Evolutionary conservation across 1,284 basidiomycete genomes (phyloP), one percentile per base, ranked within the genome.

Genomic region (Kalmanozyma brasiliensis): DNA sequence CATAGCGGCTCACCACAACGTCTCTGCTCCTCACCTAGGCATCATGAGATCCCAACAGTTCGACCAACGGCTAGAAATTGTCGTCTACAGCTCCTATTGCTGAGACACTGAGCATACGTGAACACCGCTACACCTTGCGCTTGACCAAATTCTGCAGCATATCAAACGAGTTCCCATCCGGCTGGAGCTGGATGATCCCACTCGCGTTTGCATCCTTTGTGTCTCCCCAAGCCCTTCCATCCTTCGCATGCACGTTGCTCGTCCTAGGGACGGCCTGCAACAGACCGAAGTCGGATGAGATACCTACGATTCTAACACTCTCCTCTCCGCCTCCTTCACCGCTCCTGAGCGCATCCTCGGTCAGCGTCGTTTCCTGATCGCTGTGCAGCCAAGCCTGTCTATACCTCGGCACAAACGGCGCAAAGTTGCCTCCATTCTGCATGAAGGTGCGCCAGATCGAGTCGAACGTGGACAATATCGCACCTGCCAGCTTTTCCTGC

Each of bases 91-190:
- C n/a, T n/a, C n/a, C n/a, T n/a, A n/a, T n/a, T n/a, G n/a, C n/a
- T n/a, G n/a, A n/a, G n/a, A n/a, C n/a, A n/a, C n/a, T n/a, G n/a
- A n/a, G n/a, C 45, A 36, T 16, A 36, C 6, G 14, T 13, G 7
- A 20, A 3, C 0, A 22, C 19, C 17, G 22, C 37, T 41, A 84
- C 33, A 63, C 67, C 82, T 91, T 91, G 19, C 85, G 83, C 83
- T 86, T 88, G 78, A 98, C 94, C 80, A 98, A 83, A 26, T 93
- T 92, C 49, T 89, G 87, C 89, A 98, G 91, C 78, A 98, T 86
- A 82, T 98, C 95, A 77, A 98, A 98, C 78, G 91, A 92, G 82
- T 99, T 99, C 26, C 94, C 93, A 78, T 98, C 94, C 3, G 95
- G 96, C 82, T 97, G 95, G 19, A 89, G 78, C 74, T 89, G 87